Evolutionary conservation across 179 eudicot genomes (phyloP), one percentile per base, ranked within the genome.

Genomic region (Actinidia polygama): DNA sequence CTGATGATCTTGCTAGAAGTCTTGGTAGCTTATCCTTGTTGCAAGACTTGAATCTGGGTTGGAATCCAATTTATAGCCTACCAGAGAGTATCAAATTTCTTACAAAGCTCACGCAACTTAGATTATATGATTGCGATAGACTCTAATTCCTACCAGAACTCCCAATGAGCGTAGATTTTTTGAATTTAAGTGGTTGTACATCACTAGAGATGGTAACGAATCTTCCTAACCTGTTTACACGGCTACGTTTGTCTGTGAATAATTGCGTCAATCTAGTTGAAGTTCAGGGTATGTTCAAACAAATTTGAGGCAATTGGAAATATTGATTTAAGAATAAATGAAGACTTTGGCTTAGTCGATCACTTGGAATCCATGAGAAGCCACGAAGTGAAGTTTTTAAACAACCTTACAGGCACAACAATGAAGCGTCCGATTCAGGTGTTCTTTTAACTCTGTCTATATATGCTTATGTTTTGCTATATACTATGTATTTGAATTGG

Each of bases 21-120:
- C 47, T 84, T 62, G 24, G 49, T 50, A 46, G 58, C 24, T 49
- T 83, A n/a, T 71, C 85, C 11, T 73, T 66, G 11, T 77, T 83
- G 67, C 26, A 54, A 26, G 23, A 72, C 23, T 79, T 84, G 71
- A 30, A 84, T 70, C 77, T 83, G 21, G 61, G 72, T 30, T 10
- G 53, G n/a, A 83, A 79, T 47, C 75, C 77, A 79, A 49, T 59
- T 79, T 62, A 23, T 70, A 70, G 54, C 14, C 4, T 79, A 51
- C 85, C 82, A 47, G 69, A 80, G 14, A 83, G 72, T 57, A 76
- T 83, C 9, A 76, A 47, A 26, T 47, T 40, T 30, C 73, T 83
- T 7, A 10, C 72, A 4, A 75, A 15, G 51, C 79, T 79, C 15
- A 72, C 59, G 57, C 21, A 53, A 15, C 78, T 83, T 19, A 8